Base-by-base conservation (phyloP, 495 filamentous ascomycete genomes). In the Podospora fimiseda region DNA sequence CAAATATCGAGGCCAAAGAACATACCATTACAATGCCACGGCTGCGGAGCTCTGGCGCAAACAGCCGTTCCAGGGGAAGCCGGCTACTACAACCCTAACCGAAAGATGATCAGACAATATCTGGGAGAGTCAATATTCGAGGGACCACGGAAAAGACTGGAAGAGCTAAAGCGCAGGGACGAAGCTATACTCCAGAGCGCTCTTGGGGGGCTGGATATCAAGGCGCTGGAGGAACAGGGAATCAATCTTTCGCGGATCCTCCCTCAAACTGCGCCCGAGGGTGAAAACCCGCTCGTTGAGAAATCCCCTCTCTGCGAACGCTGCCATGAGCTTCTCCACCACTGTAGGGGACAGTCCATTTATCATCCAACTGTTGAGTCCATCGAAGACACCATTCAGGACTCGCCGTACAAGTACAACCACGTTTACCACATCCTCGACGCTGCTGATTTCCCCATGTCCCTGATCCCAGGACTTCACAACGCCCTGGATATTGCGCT, bases 351-450 rank as follows among this genome's bases (percentile, higher is more conserved):
- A 5, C 71, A 79, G 8, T 77, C 87, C 13, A 86, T 90, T 37
- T 68, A 77, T 21, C 88, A 95, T 59, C 93, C 93, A 0, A 80
- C 84, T 6, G 72, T 96, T 44, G 73, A 88, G 18, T 82, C 88
- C 0, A 82, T 99, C 22, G 75, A 80, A 22, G 82, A 86, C 21
- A 94, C 86, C n/a, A 84, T 99, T 20, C 74, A 81, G 16, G 87
- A 92, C 57, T 90, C 92, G 0, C 89, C 89, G 1, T 79, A 93
- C 65, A 88, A 84, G 61, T 73, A 85, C 57, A 97, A 97, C 63
- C 90, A 95, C 59, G 80, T 99, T 50, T 99, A 96, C 66, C 91
- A 96, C 66, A 77, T 99, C n/a, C 62, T 97, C n/a, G 93, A 99
- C 62, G 93, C 93, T 3, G 94, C 90, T 14, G 93, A 99, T 64